Base-by-base conservation (phyloP, 768 basidiomycete species). In the Daedaleopsis sinensis region DNA sequence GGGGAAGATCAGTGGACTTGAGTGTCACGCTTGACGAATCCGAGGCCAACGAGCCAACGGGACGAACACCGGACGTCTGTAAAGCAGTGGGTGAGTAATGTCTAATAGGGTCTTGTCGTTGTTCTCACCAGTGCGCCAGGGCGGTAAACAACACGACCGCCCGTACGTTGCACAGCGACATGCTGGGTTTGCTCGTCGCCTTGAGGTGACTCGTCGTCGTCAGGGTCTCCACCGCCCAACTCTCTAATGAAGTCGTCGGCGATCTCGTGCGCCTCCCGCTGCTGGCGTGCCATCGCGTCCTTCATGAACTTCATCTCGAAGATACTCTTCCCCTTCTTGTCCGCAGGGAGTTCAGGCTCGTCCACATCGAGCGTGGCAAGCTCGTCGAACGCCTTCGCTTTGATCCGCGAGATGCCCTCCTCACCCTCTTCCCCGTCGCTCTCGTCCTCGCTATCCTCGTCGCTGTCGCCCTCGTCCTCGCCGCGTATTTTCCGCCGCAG, bases 291-390 rank as follows among this genome's bases (percentile, higher is more conserved):
- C 78, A 90, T 87, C 0, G 94, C 96, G 49, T 95, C 90, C 73
- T 91, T 89, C 96, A 99, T 99, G 76, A 98, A 99, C 77, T 97
- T 98, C 97, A 98, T 98, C 64, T 86, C 83, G 72, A 97, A 91
- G 11, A 98, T 82, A 62, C 91, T 85, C 75, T 89, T 91, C 52
- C 79, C 75, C 67, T 83, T 84, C 69, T 77, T 75, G 21, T 72
- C 77, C 15, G 64, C 70, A 15, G 58, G 48, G 8, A 57, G 66
- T 35, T 67, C 69, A 3, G 62, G 64, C 7, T 70, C 71, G 13
- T 72, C 73, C 16, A 71, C 79, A 37, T 79, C 75, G 11, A 71
- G 70, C 21, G 84, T 79, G 21, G 79, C 78, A 23, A 96, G 79
- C 75, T 96, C 93, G 43, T 96, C 87, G 65, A 94, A 94, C 1